These are phyloP conservation scores for Tulasnella sp. DNA, from an alignment of 768 basidiomycete genomes.

Conservation along the genomic window DNA sequence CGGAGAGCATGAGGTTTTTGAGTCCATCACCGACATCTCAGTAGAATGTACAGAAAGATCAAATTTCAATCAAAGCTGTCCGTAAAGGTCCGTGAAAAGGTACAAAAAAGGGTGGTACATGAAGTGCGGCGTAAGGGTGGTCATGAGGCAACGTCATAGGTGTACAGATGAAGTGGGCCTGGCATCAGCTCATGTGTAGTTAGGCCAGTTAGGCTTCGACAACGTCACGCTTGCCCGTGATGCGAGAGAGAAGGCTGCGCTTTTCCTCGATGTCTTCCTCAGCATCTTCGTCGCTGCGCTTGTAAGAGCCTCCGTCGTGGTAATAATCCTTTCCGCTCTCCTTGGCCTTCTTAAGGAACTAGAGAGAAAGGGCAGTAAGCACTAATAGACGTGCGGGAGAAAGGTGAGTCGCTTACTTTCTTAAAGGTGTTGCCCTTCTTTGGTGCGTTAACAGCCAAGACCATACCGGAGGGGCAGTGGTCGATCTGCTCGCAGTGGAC, in stretches of 20 bases:
- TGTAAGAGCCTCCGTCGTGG: not conserved
- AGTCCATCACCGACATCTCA: too few relatives aligned
- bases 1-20: too few relatives aligned
- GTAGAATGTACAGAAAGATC: too few relatives aligned
- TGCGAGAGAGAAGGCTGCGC: not conserved
- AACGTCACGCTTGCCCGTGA: not conserved
- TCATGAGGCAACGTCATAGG: not conserved
- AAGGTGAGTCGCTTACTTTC: not conserved
- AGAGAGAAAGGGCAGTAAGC: not conserved
- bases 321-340: not conserved
- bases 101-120: not conserved
- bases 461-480: conserved; percentile 30
- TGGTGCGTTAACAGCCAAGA: conserved; percentile 29
- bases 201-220: not conserved
- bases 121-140: not conserved
- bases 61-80: not conserved
- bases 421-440: conserved; percentile 26
- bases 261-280: not conserved
- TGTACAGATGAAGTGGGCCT: not conserved
- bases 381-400: not conserved
- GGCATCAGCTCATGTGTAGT: too few relatives aligned
- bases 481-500: conserved; percentile 25
- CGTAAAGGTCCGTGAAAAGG: not conserved
- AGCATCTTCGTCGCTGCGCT: not conserved
- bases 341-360: not conserved